phyloP scores from a whole-genome alignment of 768 basidiomycete species.

The Trametes cinnabarina region DNA sequence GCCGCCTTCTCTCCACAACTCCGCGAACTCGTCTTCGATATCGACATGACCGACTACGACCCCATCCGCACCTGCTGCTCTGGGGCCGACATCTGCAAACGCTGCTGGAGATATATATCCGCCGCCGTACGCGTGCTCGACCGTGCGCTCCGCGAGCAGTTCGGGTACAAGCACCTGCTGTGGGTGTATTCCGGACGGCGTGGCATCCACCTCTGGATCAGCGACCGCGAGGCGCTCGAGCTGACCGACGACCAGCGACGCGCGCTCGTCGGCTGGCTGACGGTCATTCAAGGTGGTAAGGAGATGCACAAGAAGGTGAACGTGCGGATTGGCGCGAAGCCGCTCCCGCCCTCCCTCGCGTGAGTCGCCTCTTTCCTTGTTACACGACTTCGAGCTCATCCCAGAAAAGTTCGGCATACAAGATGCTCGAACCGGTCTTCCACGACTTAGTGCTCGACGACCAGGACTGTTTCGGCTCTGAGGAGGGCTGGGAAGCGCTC shows the following conservation, averaged over 20 bases:
- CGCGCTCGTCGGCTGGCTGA: constrained; percentile 81
- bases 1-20: constrained; percentile 66
- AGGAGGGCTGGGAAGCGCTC: constrained; percentile 72
- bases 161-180: constrained; percentile 84
- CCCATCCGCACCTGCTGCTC: constrained; percentile 92
- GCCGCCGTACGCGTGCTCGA: constrained; percentile 90
- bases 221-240: constrained; percentile 82
- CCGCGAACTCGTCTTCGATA: constrained; percentile 97
- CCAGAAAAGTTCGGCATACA: constrained; percentile 9
- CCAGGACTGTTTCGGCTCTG: constrained; percentile 76
- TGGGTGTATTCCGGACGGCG: constrained; percentile 99
- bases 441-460: constrained; percentile 66
- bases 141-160: constrained; percentile 75
- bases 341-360: constrained; percentile 74
- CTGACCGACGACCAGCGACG: constrained; percentile 90
- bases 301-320: constrained; percentile 83
- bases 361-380: constrained; percentile 25
- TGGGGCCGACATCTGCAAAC: constrained; percentile 83
- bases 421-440: constrained; percentile 45
- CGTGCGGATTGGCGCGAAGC: constrained; percentile 46
- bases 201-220: constrained; percentile 98
- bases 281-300: constrained; percentile 77
- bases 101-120: constrained; percentile 94
- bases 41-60: constrained; percentile 99
- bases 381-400: not conserved